Base-by-base conservation (phyloP, 108 stramenopile species). In the Fistulifera pelliculosa region DNA sequence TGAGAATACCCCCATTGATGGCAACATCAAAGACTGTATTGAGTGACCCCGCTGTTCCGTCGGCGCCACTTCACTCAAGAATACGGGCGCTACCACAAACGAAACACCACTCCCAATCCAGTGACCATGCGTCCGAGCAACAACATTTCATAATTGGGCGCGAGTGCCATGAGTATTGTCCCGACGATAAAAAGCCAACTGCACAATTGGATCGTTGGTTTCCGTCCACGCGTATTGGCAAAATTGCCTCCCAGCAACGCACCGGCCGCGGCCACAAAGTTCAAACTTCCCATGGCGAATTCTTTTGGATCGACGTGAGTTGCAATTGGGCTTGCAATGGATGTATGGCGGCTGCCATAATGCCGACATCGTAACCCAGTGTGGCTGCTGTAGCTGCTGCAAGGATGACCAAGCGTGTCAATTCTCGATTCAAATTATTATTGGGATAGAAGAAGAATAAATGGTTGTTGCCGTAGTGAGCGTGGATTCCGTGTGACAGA, bases 331-430 rank as follows among this genome's bases (percentile, higher is more conserved):
- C 49, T 49, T 68, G 53, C 52, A 68, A 35, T 1, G 60, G 60
- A 48, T 58, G 60, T 38, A 61, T 61, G 22, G 66, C 66, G 18
- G 47, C 66, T 7, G 66, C 66, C 66, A 68, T 68, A 48, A 56
- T 68, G 13, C 66, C 66, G 13, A 68, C 66, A 26, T 68, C 66
- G 31, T 68, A 68, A 8, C 66, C 66, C 52, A 68, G 41, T 28
- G 66, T 68, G 43, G 66, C 60, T 2, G 66, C 66, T 10, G 66
- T 68, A 3, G 64, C 58, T 12, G 57, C 64, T 2, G 57, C 58
- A 10, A 65, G 49, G 21, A 51, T 18, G 3, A 65, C 64, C 31
- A 65, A 22, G 4, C 19, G 19, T 14, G 7, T 17, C 47, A 58
- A 58, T 6, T 23, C 44, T 35, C 31, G 31, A 35, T 35, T 35